Percentiles rank a stretch among this genome's conserved stretches.
Conservation (phyloP, 1,139 yeast genomes). For the Yamadazyma jaroonii region DNA sequence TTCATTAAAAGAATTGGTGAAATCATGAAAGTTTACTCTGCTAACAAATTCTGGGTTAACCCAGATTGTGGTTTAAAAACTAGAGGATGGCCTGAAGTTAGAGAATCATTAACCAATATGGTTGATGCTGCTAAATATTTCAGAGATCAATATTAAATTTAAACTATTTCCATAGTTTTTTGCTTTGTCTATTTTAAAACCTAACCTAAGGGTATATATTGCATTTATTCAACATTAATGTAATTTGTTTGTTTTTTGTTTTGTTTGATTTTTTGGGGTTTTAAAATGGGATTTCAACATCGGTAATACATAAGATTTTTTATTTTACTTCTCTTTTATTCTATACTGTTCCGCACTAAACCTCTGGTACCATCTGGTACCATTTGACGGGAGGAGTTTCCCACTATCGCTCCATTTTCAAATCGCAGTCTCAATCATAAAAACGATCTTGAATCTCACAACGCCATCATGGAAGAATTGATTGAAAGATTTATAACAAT, state of each 20-base stretch:
- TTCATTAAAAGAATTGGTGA: slow-evolving; percentile 90
- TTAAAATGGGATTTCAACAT: slow-evolving; percentile 52
- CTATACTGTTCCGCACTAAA: too few relatives aligned
- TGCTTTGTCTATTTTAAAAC: slow-evolving; percentile 12
- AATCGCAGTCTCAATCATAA: neutral
- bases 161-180: slow-evolving; percentile 6
- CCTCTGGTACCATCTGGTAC: too few relatives aligned
- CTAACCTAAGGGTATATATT: slow-evolving; percentile 24
- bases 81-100: slow-evolving; percentile 92
- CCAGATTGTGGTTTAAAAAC: slow-evolving; percentile 99
- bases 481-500: slow-evolving; percentile 53
- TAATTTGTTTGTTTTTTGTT: slow-evolving; percentile 29
- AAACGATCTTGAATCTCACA: neutral
- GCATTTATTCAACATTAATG: slow-evolving; percentile 72
- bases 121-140: slow-evolving; percentile 96
- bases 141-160: slow-evolving; percentile 58
- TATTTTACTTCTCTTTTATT: slow-evolving; percentile 1
- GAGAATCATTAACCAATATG: slow-evolving; percentile 89
- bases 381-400: too few relatives aligned
- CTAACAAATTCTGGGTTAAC: slow-evolving; percentile 98
- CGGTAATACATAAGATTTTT: slow-evolving; percentile 29
- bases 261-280: slow-evolving; percentile 27
- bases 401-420: too few relatives aligned
- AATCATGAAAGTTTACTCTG: slow-evolving; percentile 95
- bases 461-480: slow-evolving; percentile 13